Evolutionary conservation across 2,329 filamentous ascomycete genomes (phyloP), one percentile per base, ranked within the genome.

Genomic region (Pseudogymnoascus sp.): DNA sequence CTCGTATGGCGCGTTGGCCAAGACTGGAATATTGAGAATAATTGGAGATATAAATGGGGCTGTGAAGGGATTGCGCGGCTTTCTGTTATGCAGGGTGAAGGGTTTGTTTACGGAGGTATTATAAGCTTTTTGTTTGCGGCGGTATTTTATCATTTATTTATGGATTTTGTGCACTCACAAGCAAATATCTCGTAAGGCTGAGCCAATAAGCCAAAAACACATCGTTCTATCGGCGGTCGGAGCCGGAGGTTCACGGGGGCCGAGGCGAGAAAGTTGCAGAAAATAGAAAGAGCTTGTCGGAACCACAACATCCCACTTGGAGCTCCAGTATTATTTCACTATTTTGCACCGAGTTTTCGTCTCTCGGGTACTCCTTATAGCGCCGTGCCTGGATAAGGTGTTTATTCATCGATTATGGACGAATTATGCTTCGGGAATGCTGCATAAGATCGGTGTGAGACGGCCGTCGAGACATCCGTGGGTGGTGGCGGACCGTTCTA

Each of bases 381-480:
- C 28, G 47, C 14, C 16, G 28, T 54, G 4, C 47, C 47, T 54
- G 47, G 28, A 33, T 54, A 14, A 54, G 18, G 28, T 54, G 28
- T 54, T 54, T 54, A 54, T 54, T 54, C 47, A 54, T 54, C 28
- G 47, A 54, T 20, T 54, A 33, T 54, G 47, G 28, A 54, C 47
- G 47, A 54, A 35, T 54, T 54, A 54, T 54, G 16, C 47, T 33
- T 54, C 5, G 4, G 2, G 18, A 6, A 16, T 4, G 9, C 28
- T 35, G 47, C 47, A 54, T 11, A 54, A 54, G 4, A 7, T 33
- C 16, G 28, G 47, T 18, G 47, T 35, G 47, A 54, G 47, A 54
- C 47, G 47, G 47, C 28, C 47, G 47, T 54, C 16, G 8, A 54
- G 47, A 54, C 47, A 35, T 33, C 47, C 47, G 47, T 54, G 47